Base-by-base conservation (phyloP, 2,329 filamentous ascomycete genomes). In the Cladosporium cucumerinum region DNA sequence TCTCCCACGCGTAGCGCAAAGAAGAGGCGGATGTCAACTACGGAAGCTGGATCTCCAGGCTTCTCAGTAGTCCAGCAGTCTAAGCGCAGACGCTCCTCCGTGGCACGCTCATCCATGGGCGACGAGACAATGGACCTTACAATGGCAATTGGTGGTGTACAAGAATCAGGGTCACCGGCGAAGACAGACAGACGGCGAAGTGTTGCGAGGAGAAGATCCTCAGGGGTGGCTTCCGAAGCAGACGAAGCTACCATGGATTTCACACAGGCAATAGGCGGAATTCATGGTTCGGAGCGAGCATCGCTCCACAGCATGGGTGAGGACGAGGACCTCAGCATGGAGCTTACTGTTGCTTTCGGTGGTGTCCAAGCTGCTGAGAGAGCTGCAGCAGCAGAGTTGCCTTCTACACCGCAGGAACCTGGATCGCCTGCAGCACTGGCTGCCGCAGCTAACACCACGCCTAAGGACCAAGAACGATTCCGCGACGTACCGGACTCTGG, bases 221-320 rank as follows among this genome's bases (percentile, higher is more conserved):
- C 70, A 61, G 76, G 71, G 43, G 67, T 69, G 21, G 75, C 70
- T 23, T 74, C 72, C 3, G 76, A 76, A 8, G 68, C 74, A 25
- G 80, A 79, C 16, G 82, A 84, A 65, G 79, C 80, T 67, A 83
- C 80, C 34, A 82, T 86, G 83, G 85, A 87, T 54, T 80, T 87
- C 57, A 87, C 85, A 1, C 80, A 79, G 67, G 81, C 83, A 34
- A 76, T 86, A 51, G 85, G 85, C 30, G 78, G 80, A 39, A 73
- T 76, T 61, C 70, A 70, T 23, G 28, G 67, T 18, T 57, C 65
- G 23, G 65, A 54, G n/a, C 43, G 34, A 2, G 39, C 51, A 32
- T 61, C 61, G 70, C 61, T 75, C 69, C 49, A 69, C 26, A 73
- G 71, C 65, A 69, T 73, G 66, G 76, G 74, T 73, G 77, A 72